A percentile compares a stretch with the other conserved stretches of the same genome.
Conservation (phyloP, 78 protist genomes). For the Neovahlkampfia damariscottae region DNA sequence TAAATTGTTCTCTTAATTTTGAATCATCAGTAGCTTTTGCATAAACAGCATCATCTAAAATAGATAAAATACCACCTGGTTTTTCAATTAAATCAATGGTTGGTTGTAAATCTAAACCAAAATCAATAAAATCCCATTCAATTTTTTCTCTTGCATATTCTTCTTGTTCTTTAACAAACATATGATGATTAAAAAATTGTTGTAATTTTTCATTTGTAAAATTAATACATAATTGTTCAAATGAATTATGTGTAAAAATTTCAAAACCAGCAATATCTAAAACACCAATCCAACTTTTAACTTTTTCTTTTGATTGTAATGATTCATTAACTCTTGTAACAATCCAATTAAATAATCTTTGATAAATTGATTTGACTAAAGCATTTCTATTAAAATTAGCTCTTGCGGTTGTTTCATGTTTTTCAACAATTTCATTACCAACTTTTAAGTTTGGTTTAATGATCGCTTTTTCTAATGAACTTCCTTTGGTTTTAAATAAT, state of each 20-base stretch:
- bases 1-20: neutral
- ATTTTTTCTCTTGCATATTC: constrained; percentile 66
- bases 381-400: constrained; percentile 60
- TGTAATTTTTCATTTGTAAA: constrained; percentile 58
- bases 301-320: constrained; percentile 1
- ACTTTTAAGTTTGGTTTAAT: neutral
- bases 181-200: constrained; percentile 72
- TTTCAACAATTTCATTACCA: neutral
- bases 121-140: neutral
- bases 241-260: constrained; percentile 57
- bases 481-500: neutral
- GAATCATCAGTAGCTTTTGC: neutral
- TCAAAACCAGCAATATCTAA: constrained; percentile 86
- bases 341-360: constrained; percentile 51
- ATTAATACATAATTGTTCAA: constrained; percentile 81
- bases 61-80: neutral
- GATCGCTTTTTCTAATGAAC: neutral
- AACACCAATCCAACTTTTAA: constrained; percentile 57
- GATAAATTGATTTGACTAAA: constrained; percentile 66
- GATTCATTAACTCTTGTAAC: constrained; percentile 42
- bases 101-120: constrained; percentile 37
- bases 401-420: neutral
- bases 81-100: constrained; percentile 72
- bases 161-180: constrained; percentile 67
- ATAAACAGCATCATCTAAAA: neutral